These are phyloP conservation scores for Daedaleopsis nitida DNA, from an alignment of 768 basidiomycete genomes.

Conservation along the genomic window DNA sequence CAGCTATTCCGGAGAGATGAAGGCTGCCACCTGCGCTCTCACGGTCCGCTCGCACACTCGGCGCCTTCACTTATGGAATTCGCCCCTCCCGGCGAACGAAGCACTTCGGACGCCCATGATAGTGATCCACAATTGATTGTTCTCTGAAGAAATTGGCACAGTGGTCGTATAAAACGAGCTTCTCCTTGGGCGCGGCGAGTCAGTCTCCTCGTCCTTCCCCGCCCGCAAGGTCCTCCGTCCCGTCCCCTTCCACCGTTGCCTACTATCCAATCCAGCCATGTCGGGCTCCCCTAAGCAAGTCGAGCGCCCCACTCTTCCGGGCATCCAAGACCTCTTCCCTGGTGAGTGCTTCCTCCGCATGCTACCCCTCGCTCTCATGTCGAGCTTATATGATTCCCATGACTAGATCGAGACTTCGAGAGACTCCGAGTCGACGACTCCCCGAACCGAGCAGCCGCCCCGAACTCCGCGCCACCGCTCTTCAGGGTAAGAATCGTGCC, in stretches of 20 bases:
- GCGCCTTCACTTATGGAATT: neutral
- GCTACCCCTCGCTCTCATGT: too few relatives aligned
- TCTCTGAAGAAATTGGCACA: constrained; percentile 8
- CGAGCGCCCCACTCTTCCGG: constrained; percentile 7
- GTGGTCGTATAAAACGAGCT: constrained; percentile 14
- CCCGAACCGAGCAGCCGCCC: neutral
- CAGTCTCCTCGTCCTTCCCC: neutral
- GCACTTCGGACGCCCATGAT: constrained; percentile 3
- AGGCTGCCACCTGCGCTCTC: neutral
- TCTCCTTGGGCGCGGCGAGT: constrained; percentile 4
- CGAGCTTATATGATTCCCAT: neutral
- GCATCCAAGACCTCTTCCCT: constrained; percentile 12
- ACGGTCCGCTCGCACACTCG: neutral
- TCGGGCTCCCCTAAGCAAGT: neutral
- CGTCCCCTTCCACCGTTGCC: neutral
- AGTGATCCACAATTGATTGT: constrained; percentile 15
- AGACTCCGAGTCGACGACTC: neutral
- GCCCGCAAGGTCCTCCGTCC: neutral
- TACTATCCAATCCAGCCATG: neutral
- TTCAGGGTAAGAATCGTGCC: neutral
- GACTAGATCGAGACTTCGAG: constrained; percentile 3
- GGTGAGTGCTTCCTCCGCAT: constrained; percentile 4
- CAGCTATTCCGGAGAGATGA: neutral
- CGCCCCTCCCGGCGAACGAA: neutral
- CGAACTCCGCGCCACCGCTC: neutral